Base-by-base conservation (phyloP, 768 basidiomycete genomes). In the Rhodosporidiobolus sp. region DNA sequence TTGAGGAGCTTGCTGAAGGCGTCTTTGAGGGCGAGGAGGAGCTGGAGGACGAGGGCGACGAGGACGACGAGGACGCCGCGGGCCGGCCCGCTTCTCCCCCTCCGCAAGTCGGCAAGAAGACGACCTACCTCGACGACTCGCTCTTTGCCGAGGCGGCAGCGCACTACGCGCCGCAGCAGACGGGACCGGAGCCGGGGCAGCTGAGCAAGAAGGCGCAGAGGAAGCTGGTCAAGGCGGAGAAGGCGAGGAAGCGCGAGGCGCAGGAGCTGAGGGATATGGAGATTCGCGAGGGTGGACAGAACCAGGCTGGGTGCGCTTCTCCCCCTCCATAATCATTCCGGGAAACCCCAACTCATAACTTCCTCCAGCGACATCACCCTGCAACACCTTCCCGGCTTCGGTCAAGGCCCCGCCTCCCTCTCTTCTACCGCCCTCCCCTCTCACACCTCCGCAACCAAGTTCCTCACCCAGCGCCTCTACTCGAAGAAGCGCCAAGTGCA, bases 41-140 rank as follows among this genome's bases (percentile, higher is more conserved):
- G 12, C 46, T 9, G 3, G 59, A 53, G 3, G 67, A 50, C 16
- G 64, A 59, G 1, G 61, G 48, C 12, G 64, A 67, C 16, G 62
- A 24, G 7, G 53, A 50, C 5, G 63, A 56, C 17, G 52, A 57
- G 30, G 6, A 46, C 24, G 17, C 14, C 14, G 46, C 14, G 7
- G 38, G 8, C 38, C 8, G 38, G 14, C 38, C 22, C 24, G 49
- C 45, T 0, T n/a, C 30, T 7, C 24, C 58, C 11, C 70, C 74
- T 3, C 52, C 63, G 9, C 71, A 34, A 20, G 52, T 67, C 32
- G 71, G 71, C 56, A 72, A 67, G 57, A 65, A 69, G 53, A 63
- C 70, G 67, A 63, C 63, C 56, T 72, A 75, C 70, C 70, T 75
- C 54, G 74, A 75, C 74, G 67, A 68, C 20, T 30, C 55, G 9